These are phyloP conservation scores for Filosporella fistucella DNA, from an alignment of 495 filamentous ascomycete genomes.

Conservation along the genomic window DNA sequence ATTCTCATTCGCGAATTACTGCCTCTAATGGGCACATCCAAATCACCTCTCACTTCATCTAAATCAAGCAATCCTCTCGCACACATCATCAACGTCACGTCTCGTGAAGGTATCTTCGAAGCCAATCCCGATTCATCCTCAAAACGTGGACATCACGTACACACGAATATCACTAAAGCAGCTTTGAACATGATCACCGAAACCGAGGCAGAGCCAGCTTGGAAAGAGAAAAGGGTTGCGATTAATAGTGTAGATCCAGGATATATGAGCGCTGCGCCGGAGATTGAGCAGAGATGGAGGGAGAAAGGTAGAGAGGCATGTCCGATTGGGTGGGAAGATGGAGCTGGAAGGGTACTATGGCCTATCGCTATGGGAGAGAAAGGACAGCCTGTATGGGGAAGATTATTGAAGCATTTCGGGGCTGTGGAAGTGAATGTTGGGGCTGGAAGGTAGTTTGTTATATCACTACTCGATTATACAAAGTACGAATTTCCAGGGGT, in stretches of 20 bases:
- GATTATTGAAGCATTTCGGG: constrained; percentile 45
- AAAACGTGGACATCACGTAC: constrained; percentile 38
- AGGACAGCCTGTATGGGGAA: constrained; percentile 32
- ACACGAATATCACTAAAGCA: constrained; percentile 48
- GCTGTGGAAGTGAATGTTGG: constrained; percentile 16
- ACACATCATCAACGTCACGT: constrained; percentile 43
- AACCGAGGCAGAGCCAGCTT: constrained; percentile 32
- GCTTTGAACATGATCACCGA: constrained; percentile 47
- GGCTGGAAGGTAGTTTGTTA: constrained; percentile 3
- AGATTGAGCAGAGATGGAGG: constrained; percentile 22
- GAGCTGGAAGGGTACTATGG: constrained; percentile 41
- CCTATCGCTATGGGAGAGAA: constrained; percentile 38
- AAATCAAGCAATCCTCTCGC: constrained; percentile 18
- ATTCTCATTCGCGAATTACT: constrained; percentile 43
- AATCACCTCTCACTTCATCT: background rate
- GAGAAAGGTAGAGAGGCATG: constrained; percentile 9
- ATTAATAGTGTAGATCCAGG: constrained; percentile 48
- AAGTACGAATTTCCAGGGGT: no score
- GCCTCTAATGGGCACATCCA: constrained; percentile 30
- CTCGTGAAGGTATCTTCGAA: constrained; percentile 42
- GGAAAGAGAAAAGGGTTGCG: constrained; percentile 31
- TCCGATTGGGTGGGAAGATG: constrained; percentile 45
- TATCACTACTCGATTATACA: no score
- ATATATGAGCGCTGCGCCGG: constrained; percentile 43
- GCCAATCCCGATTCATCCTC: constrained; percentile 13